Conservation (phyloP, 495 filamentous ascomycete species). For the Hamigera avellanea region DNA sequence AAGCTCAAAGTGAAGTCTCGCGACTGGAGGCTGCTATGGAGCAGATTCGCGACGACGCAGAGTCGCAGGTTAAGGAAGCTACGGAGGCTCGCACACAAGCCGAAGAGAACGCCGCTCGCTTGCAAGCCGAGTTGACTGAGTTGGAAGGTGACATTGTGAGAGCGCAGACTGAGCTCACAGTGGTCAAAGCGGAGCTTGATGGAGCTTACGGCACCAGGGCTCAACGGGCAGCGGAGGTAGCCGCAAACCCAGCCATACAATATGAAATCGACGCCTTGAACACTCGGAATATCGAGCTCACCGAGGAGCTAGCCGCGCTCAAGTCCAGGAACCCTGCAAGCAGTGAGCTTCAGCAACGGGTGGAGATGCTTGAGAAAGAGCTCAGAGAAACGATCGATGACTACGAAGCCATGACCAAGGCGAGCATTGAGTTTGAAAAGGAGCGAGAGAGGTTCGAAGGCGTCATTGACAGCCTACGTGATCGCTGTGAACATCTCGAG, state of each 20-base stretch:
- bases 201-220: slow-evolving; percentile 76
- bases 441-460: slow-evolving; percentile 69
- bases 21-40: slow-evolving; percentile 9
- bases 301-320: slow-evolving; percentile 45
- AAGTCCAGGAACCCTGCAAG: slow-evolving; percentile 30
- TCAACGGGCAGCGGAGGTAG: slow-evolving; percentile 65
- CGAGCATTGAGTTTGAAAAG: slow-evolving; percentile 76
- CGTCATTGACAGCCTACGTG: slow-evolving; percentile 56
- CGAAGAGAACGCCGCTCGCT: slow-evolving; percentile 40
- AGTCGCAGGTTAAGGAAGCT: slow-evolving; percentile 17
- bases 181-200: slow-evolving; percentile 90
- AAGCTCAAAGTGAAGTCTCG: slow-evolving; percentile 2
- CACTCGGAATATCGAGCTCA: slow-evolving; percentile 43
- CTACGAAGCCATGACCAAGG: slow-evolving; percentile 77
- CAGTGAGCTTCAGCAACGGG: slow-evolving; percentile 43
- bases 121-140: slow-evolving; percentile 52
- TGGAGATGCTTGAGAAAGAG: slow-evolving; percentile 60
- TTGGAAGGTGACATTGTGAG: slow-evolving; percentile 76
- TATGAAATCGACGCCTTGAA: slow-evolving; percentile 56
- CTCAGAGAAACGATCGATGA: slow-evolving; percentile 72
- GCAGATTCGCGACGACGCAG: slow-evolving; percentile 11
- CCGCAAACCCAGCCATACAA: slow-evolving; percentile 52
- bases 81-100: slow-evolving; percentile 17
- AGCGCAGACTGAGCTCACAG: slow-evolving; percentile 79
- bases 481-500: slow-evolving; percentile 57